Evolutionary conservation across 768 basidiomycete species (phyloP).

Genomic region (Mycena albidolilacea): DNA sequence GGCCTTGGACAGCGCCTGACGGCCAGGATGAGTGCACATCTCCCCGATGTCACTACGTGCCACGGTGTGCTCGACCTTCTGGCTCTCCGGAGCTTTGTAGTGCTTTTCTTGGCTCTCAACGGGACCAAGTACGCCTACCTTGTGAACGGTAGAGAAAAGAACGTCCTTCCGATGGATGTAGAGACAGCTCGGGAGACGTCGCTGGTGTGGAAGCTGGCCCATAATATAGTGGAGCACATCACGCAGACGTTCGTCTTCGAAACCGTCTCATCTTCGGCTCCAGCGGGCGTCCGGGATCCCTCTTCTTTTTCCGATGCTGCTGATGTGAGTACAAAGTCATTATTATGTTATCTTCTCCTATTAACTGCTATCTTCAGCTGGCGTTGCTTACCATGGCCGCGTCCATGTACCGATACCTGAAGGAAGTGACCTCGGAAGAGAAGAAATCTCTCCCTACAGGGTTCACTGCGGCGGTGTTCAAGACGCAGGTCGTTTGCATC

Average conservation of each 20-base stretch:
- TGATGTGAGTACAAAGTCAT: not conserved
- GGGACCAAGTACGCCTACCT: not conserved
- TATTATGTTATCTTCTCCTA: not conserved
- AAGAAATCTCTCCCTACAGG: no score
- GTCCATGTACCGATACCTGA: not conserved
- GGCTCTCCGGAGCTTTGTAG: conserved; percentile 7
- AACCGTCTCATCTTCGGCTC: no score
- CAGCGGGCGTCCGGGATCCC: no score
- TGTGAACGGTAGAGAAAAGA: no score
- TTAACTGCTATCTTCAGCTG: not conserved
- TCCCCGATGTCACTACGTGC: not conserved
- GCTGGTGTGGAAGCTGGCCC: no score
- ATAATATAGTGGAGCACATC: no score
- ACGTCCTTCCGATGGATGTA: not conserved
- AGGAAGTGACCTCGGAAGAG: no score
- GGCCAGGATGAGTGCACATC: not conserved
- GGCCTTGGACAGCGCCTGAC: no score
- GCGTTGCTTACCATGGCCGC: not conserved
- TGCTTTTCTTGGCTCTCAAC: not conserved
- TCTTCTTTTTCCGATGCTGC: not conserved
- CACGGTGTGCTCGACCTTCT: conserved; percentile 1
- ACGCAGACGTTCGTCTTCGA: no score
- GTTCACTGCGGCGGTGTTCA: no score
- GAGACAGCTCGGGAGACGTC: no score
- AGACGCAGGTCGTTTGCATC: no score